Percentiles rank a stretch among this genome's conserved stretches.
Conservation (phyloP, 78 protist genomes). For the Dictyostelium intermedium region DNA sequence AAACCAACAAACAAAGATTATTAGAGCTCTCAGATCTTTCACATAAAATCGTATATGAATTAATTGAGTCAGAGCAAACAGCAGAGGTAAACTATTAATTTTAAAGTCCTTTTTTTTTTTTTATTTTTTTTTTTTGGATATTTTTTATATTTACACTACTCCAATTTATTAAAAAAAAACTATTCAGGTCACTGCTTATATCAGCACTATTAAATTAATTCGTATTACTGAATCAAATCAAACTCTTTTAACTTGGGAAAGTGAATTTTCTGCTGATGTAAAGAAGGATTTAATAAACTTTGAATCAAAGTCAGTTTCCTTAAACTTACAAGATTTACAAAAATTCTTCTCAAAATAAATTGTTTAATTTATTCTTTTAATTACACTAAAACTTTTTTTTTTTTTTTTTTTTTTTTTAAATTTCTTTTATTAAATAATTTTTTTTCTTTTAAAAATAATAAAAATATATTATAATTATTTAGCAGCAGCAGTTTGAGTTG, state of each 20-base stretch:
- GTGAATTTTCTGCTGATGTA: slow-evolving; percentile 44
- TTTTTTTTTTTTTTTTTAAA: background rate
- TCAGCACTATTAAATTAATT: slow-evolving; percentile 5
- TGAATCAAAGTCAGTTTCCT: slow-evolving; percentile 10
- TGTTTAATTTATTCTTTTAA: background rate
- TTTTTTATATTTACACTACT: too few relatives aligned
- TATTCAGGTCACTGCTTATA: background rate
- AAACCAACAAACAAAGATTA: slow-evolving; percentile 26
- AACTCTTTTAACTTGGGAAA: slow-evolving; percentile 27
- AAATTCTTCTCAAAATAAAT: slow-evolving; percentile 19
- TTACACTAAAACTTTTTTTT: background rate
- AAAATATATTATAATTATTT: background rate
- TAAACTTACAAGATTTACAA: slow-evolving; percentile 40
- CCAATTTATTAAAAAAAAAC: background rate
- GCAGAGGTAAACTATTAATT: background rate
- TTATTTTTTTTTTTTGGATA: too few relatives aligned
- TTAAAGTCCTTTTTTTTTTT: background rate
- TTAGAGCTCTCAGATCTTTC: slow-evolving; percentile 40
- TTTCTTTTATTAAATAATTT: background rate
- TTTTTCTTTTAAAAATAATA: background rate
- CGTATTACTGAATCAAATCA: slow-evolving; percentile 12
- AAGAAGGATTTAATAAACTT: background rate
- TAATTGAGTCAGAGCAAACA: slow-evolving; percentile 7
- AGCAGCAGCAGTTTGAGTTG: background rate
- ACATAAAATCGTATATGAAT: slow-evolving; percentile 16